Evolutionary conservation across 306 rosid genomes (phyloP).

Genomic region (Gastrolobium villosum): DNA sequence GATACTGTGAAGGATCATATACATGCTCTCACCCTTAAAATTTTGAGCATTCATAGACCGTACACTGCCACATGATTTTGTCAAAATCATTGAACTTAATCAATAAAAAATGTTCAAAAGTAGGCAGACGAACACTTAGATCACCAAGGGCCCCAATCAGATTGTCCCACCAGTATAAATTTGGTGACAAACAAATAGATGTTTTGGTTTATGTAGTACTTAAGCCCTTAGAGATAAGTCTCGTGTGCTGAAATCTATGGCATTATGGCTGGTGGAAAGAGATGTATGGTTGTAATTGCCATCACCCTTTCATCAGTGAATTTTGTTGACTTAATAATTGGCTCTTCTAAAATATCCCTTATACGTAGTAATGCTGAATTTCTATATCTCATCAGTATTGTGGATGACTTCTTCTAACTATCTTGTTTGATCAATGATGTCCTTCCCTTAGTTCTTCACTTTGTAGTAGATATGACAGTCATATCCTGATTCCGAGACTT

Average conservation of each 20-base stretch:
- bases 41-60: not conserved
- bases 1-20: no score
- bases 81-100: not conserved
- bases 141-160: not conserved
- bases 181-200: not conserved
- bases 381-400: not conserved
- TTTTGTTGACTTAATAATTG: not conserved
- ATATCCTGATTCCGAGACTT: not conserved
- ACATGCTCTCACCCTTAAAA: not conserved
- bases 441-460: not conserved
- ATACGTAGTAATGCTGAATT: not conserved
- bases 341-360: constrained; percentile 26
- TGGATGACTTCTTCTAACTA: not conserved
- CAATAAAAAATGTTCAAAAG: not conserved
- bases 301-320: not conserved
- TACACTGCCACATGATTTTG: not conserved
- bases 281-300: not conserved
- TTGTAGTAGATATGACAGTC: not conserved
- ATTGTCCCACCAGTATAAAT: not conserved
- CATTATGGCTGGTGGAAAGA: not conserved
- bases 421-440: constrained; percentile 1
- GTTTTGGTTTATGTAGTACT: not conserved
- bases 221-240: not conserved
- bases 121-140: not conserved
- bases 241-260: not conserved